Conservation (phyloP, 352 stramenopile genomes). For the Peronospora belbahrii region DNA sequence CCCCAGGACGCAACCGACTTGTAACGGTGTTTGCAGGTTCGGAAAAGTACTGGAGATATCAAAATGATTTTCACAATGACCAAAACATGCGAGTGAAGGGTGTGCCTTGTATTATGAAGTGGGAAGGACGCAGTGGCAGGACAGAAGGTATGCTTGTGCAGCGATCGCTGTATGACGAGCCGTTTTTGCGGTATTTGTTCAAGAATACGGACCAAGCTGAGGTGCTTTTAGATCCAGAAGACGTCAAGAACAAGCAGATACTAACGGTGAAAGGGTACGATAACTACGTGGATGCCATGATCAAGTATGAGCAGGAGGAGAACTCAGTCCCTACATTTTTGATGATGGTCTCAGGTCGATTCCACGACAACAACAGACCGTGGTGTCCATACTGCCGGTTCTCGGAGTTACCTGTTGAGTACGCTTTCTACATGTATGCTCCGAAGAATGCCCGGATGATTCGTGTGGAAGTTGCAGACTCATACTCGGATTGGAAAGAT, state of each 20-base stretch:
- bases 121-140: constrained; percentile 24
- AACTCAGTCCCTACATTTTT: constrained; percentile 41
- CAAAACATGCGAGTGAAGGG: constrained; percentile 31
- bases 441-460: constrained; percentile 46
- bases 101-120: constrained; percentile 37
- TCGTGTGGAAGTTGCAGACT: constrained; percentile 53
- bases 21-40: constrained; percentile 54
- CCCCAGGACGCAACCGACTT: constrained; percentile 37
- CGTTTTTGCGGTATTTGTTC: constrained; percentile 45
- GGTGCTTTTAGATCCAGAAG: constrained; percentile 14
- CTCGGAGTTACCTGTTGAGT: constrained; percentile 64
- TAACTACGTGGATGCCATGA: constrained; percentile 27
- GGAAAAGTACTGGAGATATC: constrained; percentile 33
- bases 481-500: constrained; percentile 58
- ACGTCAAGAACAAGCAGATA: constrained; percentile 28
- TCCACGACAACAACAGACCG: constrained; percentile 57
- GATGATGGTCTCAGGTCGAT: constrained; percentile 60
- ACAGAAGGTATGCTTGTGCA: constrained; percentile 36
- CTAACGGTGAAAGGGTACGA: constrained; percentile 28
- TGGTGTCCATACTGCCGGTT: constrained; percentile 81
- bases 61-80: constrained; percentile 41
- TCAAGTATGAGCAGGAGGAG: constrained; percentile 28
- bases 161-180: constrained; percentile 30
- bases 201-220: constrained; percentile 28
- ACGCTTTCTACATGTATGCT: constrained; percentile 63